phyloP scores from a whole-genome alignment of 768 basidiomycete genomes.

The Suillus sp. region DNA sequence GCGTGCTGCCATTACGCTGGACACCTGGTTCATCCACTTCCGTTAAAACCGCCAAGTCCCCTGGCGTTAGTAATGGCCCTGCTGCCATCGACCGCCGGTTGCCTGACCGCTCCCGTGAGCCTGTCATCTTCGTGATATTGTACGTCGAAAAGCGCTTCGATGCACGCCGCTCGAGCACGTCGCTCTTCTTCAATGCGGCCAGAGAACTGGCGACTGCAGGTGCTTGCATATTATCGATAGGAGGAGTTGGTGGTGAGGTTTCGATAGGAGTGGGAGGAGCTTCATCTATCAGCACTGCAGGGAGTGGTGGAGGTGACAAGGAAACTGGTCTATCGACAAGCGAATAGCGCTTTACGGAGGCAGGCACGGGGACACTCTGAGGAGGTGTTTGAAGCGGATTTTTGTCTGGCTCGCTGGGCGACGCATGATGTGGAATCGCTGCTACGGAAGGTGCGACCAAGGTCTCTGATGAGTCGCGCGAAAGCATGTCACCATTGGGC shows the following conservation, averaged over 20 bases:
- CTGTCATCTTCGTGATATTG: conserved; percentile 92
- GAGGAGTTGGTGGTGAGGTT: conserved; percentile 37
- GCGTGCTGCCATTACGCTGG: conserved; percentile 18
- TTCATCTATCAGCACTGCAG: conserved; percentile 49
- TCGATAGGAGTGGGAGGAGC: conserved; percentile 26
- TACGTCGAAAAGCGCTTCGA: conserved; percentile 96
- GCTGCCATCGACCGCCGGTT: conserved; percentile 72
- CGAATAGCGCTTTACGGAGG: conserved; percentile 77
- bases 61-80: conserved; percentile 61
- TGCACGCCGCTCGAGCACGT: conserved; percentile 85
- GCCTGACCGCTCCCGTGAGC: conserved; percentile 53
- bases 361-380: conserved; percentile 46
- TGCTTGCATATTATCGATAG: conserved; percentile 41
- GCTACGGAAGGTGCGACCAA: conserved; percentile 5
- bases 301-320: conserved; percentile 42
- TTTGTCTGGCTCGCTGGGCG: conserved; percentile 24
- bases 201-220: conserved; percentile 80
- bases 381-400: conserved; percentile 34
- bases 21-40: conserved; percentile 62
- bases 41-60: conserved; percentile 72
- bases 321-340: conserved; percentile 70
- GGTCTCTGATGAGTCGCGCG: conserved; percentile 18
- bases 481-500: conserved; percentile 9
- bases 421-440: conserved; percentile 18
- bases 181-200: conserved; percentile 85